phyloP scores from a whole-genome alignment of 495 filamentous ascomycete species.

The Xylaria curta region DNA sequence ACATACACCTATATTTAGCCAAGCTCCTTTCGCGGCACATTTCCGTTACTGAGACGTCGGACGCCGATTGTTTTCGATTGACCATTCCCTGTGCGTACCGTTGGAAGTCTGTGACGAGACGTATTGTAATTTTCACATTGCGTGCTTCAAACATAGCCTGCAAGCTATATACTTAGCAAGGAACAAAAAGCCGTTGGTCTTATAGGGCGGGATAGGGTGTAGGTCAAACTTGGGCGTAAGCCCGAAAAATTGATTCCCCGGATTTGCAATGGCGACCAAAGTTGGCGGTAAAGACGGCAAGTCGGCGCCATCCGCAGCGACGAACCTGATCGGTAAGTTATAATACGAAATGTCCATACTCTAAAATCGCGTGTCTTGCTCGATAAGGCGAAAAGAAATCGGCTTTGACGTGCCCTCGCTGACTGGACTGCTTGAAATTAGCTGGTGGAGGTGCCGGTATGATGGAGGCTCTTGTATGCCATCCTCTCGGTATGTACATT shows the following conservation, averaged over 20 bases:
- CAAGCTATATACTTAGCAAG: not conserved
- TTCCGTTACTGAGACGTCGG: not conserved
- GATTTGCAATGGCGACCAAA: constrained; percentile 48
- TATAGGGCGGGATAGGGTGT: not conserved
- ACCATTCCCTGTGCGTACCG: not conserved
- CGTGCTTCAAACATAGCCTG: not conserved
- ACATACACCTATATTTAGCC: not conserved
- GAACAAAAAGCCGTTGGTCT: not conserved
- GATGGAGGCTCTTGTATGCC: constrained; percentile 98
- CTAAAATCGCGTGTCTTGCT: not conserved
- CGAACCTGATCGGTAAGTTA: constrained; percentile 86
- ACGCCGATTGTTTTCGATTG: not conserved
- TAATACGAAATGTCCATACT: not conserved
- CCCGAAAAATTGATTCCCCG: constrained; percentile 12
- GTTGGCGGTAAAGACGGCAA: constrained; percentile 69
- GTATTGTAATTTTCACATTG: not conserved
- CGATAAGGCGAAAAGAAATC: not conserved
- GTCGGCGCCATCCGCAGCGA: constrained; percentile 83
- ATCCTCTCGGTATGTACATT: constrained; percentile 78
- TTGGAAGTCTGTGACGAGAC: not conserved
- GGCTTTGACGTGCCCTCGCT: constrained; percentile 29
- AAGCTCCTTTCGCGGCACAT: not conserved
- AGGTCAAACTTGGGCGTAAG: constrained; percentile 30
- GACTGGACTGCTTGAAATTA: constrained; percentile 46
- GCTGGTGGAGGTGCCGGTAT: constrained; percentile 98